Evolutionary conservation across 108 stramenopile genomes (phyloP).

Genomic region (Asterionellopsis glacialis): DNA sequence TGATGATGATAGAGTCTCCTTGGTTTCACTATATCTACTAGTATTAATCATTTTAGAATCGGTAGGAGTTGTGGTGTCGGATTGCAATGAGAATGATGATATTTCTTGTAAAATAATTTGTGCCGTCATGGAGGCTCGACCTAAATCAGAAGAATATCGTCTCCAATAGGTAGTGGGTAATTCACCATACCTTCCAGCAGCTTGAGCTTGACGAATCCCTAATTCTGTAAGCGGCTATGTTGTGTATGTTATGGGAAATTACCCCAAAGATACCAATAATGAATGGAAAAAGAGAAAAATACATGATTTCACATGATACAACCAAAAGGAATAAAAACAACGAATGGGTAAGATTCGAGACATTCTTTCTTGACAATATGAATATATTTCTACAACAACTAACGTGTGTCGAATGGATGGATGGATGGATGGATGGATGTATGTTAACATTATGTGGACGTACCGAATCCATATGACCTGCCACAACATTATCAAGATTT

Average conservation of each 20-base stretch:
- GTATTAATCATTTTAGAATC: too few species aligned
- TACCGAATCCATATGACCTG: conserved; percentile 50
- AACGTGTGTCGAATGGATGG: background rate
- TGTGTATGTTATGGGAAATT: too few species aligned
- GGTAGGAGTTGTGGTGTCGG: too few species aligned
- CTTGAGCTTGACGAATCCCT: conserved; percentile 16
- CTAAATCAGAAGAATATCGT: conserved; percentile 42
- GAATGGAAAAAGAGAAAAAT: too few species aligned
- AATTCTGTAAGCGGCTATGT: conserved; percentile 17
- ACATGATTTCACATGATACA: too few species aligned
- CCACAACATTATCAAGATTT: conserved; percentile 36
- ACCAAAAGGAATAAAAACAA: too few species aligned
- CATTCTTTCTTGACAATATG: too few species aligned
- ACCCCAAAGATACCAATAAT: too few species aligned
- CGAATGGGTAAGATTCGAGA: too few species aligned
- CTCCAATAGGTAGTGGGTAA: conserved; percentile 23
- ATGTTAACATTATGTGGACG: background rate
- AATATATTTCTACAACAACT: too few species aligned
- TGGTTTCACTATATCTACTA: too few species aligned
- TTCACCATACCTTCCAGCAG: conserved; percentile 4
- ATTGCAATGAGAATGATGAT: too few species aligned
- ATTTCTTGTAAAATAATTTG: conserved; percentile 21
- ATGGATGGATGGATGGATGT: background rate
- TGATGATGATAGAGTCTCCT: background rate
- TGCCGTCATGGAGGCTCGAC: conserved; percentile 39